A percentile compares a stretch with the other conserved stretches of the same genome.
Conservation (phyloP, 371 early-diverging fungal species). For the Mortierella sp. region DNA sequence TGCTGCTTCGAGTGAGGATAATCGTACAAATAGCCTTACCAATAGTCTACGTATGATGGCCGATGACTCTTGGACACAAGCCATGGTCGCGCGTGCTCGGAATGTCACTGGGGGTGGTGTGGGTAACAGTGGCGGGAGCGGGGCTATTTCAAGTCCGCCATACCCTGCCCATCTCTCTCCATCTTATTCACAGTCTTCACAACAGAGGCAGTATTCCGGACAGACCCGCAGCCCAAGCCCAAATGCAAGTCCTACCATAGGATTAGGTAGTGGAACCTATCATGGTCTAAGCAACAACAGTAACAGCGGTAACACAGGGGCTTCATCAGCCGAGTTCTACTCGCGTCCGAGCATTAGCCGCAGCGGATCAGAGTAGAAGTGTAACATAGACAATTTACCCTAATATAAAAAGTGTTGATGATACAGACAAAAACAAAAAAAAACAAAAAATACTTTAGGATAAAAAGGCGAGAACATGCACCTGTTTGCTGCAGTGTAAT, state of each 20-base stretch:
- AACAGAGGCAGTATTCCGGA: neutral
- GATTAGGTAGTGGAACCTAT: slow-evolving; percentile 1
- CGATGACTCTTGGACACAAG: slow-evolving; percentile 51
- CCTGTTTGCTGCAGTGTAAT: no score
- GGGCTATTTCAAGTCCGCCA: neutral
- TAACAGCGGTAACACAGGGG: neutral
- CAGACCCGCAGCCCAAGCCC: neutral
- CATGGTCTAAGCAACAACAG: neutral
- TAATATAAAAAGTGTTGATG: neutral
- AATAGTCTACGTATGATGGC: slow-evolving; percentile 24
- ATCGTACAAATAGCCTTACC: slow-evolving; percentile 29
- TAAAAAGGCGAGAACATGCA: no score
- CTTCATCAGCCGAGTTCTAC: neutral
- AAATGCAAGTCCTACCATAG: neutral
- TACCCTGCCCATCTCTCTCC: neutral
- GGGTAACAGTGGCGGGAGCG: neutral
- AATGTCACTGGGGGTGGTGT: neutral
- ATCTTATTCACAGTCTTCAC: neutral
- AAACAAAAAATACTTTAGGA: neutral
- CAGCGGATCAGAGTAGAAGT: slow-evolving; percentile 11
- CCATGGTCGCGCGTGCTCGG: slow-evolving; percentile 47
- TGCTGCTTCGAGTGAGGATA: slow-evolving; percentile 1
- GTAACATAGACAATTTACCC: neutral
- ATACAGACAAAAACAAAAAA: neutral
- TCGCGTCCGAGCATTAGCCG: slow-evolving; percentile 5